Conservation (phyloP, 805 yeast species). For the Kodamaea leandrae region DNA sequence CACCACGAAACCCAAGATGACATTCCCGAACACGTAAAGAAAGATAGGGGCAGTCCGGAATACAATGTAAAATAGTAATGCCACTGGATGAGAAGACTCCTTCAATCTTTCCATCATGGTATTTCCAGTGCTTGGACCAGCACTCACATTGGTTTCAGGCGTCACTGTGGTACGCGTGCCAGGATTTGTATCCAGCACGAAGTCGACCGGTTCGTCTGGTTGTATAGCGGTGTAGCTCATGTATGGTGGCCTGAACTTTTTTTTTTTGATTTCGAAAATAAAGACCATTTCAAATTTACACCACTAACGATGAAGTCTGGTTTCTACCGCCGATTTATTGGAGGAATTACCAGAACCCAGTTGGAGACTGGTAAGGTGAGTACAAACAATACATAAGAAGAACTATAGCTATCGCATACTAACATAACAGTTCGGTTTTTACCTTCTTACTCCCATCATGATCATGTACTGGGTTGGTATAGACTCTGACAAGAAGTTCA, state of each 20-base stretch:
- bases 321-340: constrained; percentile 30
- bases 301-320: constrained; percentile 7
- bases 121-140: neutral
- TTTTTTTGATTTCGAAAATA: neutral
- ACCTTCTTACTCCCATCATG: constrained; percentile 80
- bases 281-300: neutral
- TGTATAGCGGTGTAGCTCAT: constrained; percentile 31
- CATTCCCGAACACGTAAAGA: constrained; percentile 66
- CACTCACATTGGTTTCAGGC: too few species aligned
- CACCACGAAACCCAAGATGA: constrained; percentile 50
- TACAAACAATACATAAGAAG: constrained; percentile 9
- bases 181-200: neutral
- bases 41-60: constrained; percentile 63
- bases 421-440: constrained; percentile 65
- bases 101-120: constrained; percentile 29
- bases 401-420: neutral
- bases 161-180: too few species aligned
- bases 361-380: constrained; percentile 45
- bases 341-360: constrained; percentile 42
- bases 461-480: constrained; percentile 93
- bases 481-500: constrained; percentile 83
- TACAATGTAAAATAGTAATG: constrained; percentile 59
- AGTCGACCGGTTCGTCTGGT: constrained; percentile 19
- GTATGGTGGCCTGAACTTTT: neutral
- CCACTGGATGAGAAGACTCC: constrained; percentile 83